phyloP scores from a whole-genome alignment of 2,329 filamentous ascomycete species.

The Diaporthe vaccinii region DNA sequence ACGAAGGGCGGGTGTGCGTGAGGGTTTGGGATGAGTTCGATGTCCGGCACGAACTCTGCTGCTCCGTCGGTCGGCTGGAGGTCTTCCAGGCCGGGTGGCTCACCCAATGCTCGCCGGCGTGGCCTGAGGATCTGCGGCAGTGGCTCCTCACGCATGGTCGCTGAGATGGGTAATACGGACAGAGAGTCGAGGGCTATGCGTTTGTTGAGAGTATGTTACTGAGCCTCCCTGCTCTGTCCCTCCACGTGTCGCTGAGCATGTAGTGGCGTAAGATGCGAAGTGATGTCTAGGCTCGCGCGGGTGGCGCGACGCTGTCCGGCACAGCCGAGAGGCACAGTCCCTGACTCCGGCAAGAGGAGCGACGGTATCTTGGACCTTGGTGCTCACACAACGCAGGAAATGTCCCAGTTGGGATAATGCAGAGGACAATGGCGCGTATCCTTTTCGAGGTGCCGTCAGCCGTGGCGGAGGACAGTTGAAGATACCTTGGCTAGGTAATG shows the following conservation, averaged over 20 bases:
- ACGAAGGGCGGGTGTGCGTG: neutral
- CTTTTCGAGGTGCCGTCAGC: slow-evolving; percentile 1
- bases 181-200: neutral
- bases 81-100: neutral
- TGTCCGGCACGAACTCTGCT: neutral
- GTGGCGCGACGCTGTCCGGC: neutral
- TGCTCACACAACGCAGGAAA: neutral
- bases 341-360: neutral
- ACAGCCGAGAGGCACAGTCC: neutral
- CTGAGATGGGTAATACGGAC: neutral
- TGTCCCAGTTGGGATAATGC: neutral
- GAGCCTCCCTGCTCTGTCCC: neutral
- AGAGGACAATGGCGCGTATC: neutral
- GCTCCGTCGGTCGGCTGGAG: neutral
- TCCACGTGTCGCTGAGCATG: neutral
- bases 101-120: neutral
- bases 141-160: slow-evolving; percentile 23
- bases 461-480: neutral
- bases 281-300: neutral
- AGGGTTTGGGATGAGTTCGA: too few species aligned
- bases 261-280: neutral
- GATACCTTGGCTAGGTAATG: neutral
- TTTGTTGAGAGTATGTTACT: too few species aligned
- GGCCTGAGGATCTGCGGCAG: slow-evolving; percentile 4
- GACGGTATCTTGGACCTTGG: neutral